Base-by-base conservation (phyloP, 2,329 filamentous ascomycete species). In the Fusarium globosum region DNA sequence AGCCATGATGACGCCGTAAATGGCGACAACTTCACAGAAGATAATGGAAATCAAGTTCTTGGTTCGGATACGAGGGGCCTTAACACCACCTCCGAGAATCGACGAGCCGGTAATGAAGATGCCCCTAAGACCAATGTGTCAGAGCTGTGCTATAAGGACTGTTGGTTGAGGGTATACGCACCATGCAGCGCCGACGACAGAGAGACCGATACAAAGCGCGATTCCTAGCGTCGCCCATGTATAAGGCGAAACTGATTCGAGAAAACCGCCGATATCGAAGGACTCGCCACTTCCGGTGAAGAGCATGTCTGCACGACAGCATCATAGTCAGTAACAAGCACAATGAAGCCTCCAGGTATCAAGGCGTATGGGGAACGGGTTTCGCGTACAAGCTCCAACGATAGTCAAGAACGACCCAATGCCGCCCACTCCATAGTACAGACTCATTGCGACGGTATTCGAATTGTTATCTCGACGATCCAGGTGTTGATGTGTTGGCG, bases 1-100 rank as follows among this genome's bases (percentile, higher is more conserved):
- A 79, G 95, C 93, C 95, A 99, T 99, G 86, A 99, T 99, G 85
- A 99, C 96, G 79, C 97, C 97, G 88, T 99, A 99, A 84, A 99
- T 99, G 84, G 96, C 96, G 80, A 99, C 96, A 81, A 99, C 96
- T 86, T 99, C 96, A 87, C 96, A 99, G 86, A 99, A 99, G 86
- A 99, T 98, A 84, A 99, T 99, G 79, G 96, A 98, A 83, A 99
- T 98, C 81, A 99, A 85, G 88, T 99, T 99, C 91, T 99, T 99
- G 73, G 96, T 99, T 83, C 96, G 94, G 85, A 99, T 99, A 79
- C 96, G 93, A 42, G 97, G 97, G 51, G 96, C 96, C 84, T 94
- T 96, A 81, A 99, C 96, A 86, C 96, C 96, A 78, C 94, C 96
- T 80, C 97, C 97, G 76, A 99, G 90, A 82, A 99, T 99, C 66